Evolutionary conservation across 164 flowering plant species (phyloP), one percentile per base, ranked within the genome.

Genomic region (grape (Vitis vinifera)): DNA sequence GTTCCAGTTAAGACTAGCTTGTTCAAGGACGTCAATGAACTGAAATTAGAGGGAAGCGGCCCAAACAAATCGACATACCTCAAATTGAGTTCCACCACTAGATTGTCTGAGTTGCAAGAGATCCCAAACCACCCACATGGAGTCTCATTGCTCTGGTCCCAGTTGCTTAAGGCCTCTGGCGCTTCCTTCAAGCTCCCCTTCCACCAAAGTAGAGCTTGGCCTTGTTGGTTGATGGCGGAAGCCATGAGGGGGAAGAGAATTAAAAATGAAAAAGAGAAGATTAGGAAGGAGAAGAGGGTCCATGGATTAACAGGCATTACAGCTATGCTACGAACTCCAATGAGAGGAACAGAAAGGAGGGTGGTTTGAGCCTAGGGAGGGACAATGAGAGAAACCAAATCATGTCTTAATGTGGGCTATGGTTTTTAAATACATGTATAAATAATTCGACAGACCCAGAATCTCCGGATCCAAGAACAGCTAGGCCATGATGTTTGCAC

Each of bases 381-480:
- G 37, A 82, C 65, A 72, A 60, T 31, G 73, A 59, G 80, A 73
- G 80, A 63, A 82, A 76, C 80, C 77, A 84, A 84, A 86, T 75
- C 91, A 89, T 89, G 91, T 86, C 79, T 82, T 80, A 57, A 37
- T 65, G 82, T 76, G 77, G 84, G 78, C 74, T 70, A 69, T 64
- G 31, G 73, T 30, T 64, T 64, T 75, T 71, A 65, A 65, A 70
- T 68, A 53, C 7, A 4, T 19, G 27, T 52, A 51, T 17, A 62
- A 44, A 51, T 59, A 68, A 56, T 55, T 55, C 55, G 27, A 70
- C 70, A 81, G 78, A 79, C 88, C 89, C 88, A 82, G 88, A 86
- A 85, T 88, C 91, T 84, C 86, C 82, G 89, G 97, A 89, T 91
- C 97, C 91, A 83, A 88, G 92, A 87, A 87, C 89, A 87, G 89